phyloP scores from a whole-genome alignment of 2,329 filamentous ascomycete species.

The Fusarium circinatum region DNA sequence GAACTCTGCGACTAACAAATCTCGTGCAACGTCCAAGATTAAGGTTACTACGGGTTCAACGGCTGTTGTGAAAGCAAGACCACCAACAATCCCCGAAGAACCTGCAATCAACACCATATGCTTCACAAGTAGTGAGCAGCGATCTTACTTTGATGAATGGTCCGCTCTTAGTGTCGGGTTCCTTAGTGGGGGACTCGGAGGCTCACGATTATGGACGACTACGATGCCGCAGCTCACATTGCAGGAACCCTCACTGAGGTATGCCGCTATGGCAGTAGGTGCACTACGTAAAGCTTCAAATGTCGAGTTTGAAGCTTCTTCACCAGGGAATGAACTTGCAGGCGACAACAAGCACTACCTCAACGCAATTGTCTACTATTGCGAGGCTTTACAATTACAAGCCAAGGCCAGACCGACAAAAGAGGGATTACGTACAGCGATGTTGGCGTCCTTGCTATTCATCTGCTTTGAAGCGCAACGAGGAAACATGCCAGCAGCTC shows the following conservation, averaged over 20 bases:
- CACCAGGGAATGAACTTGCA: constrained; percentile 30
- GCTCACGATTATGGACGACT: constrained; percentile 51
- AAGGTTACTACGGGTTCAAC: constrained; percentile 29
- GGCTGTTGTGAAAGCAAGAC: constrained; percentile 46
- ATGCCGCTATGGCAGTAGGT: constrained; percentile 54
- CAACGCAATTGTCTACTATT: constrained; percentile 54
- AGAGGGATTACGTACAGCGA: constrained; percentile 52
- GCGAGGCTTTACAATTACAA: constrained; percentile 54
- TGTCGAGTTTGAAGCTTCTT: constrained; percentile 31
- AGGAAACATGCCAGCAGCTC: constrained; percentile 52
- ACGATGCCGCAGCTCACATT: constrained; percentile 55
- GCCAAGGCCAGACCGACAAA: constrained; percentile 50
- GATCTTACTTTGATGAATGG: constrained; percentile 54
- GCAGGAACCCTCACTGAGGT: constrained; percentile 51
- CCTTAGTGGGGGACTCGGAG: constrained; percentile 49
- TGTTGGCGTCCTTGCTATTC: constrained; percentile 54
- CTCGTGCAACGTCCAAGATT: constrained; percentile 21
- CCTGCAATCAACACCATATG: constrained; percentile 49
- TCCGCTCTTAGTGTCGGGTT: constrained; percentile 49
- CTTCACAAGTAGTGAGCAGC: constrained; percentile 50
- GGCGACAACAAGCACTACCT: constrained; percentile 52
- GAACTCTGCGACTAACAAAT: not conserved
- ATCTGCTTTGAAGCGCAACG: constrained; percentile 55
- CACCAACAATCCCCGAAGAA: constrained; percentile 46
- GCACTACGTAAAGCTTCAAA: constrained; percentile 51